Percentiles rank a stretch among this genome's conserved stretches.
Evolutionary conservation across 2,329 filamentous ascomycete species (phyloP).

Genomic region (Colletotrichum neosansevieriae): DNA sequence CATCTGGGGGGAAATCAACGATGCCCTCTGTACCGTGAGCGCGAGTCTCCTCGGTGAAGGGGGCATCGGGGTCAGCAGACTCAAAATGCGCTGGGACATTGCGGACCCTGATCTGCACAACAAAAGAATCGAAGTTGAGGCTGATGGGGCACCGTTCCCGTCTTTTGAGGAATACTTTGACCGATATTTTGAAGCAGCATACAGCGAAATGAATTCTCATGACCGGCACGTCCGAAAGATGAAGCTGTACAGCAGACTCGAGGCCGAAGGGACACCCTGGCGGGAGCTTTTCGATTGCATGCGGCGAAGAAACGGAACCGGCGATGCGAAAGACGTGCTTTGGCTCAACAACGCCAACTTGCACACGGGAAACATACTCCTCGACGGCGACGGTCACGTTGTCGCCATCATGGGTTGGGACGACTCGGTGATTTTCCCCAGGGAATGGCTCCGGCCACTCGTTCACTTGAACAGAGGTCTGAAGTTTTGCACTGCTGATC

Average conservation of each 20-base stretch:
- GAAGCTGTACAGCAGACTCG: not conserved
- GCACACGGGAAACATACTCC: conserved; percentile 28
- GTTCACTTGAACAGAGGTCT: too few species aligned
- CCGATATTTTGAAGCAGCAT: not conserved
- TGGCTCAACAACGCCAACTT: conserved; percentile 30
- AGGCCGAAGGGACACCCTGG: not conserved
- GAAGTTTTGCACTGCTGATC: too few species aligned
- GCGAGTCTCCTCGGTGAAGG: too few species aligned
- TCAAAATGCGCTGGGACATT: too few species aligned
- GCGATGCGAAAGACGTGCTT: conserved; percentile 11
- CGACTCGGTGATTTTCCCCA: conserved; percentile 26
- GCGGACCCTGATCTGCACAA: not conserved
- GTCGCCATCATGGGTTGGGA: conserved; percentile 38
- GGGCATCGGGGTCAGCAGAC: too few species aligned
- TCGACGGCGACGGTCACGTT: conserved; percentile 14
- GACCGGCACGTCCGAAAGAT: not conserved
- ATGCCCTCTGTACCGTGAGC: too few species aligned
- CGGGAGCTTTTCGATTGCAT: conserved; percentile 10
- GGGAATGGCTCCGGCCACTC: not conserved
- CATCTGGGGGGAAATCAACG: too few species aligned
- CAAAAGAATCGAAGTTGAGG: not conserved
- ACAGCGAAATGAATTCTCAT: not conserved
- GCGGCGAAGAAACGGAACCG: not conserved
- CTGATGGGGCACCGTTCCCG: not conserved
- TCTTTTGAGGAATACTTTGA: not conserved